phyloP scores from a whole-genome alignment of 2,329 filamentous ascomycete species.

The Aspergillus sp. region DNA sequence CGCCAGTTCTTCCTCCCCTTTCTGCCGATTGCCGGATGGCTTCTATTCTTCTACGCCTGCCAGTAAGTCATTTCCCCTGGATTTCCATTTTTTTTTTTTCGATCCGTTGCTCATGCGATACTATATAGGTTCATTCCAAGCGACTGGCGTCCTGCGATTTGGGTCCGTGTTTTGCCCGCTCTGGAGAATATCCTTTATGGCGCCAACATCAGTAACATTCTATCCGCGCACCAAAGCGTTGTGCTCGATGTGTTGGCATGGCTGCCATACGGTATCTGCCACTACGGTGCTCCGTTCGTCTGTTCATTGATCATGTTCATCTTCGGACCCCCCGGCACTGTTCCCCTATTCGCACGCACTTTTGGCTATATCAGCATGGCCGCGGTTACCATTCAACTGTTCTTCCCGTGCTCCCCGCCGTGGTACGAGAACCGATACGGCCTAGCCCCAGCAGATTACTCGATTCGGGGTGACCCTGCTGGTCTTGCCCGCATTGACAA shows the following conservation, averaged over 20 bases:
- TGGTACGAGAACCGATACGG: conserved; percentile 97
- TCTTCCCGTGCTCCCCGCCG: conserved; percentile 90
- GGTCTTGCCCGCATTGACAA: conserved; percentile 85
- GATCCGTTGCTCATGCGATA: background rate
- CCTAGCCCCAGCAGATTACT: conserved; percentile 86
- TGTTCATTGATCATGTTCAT: conserved; percentile 79
- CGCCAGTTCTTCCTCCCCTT: conserved; percentile 90
- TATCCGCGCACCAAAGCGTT: conserved; percentile 83
- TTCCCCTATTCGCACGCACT: conserved; percentile 78
- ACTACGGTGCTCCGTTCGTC: conserved; percentile 83
- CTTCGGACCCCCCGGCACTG: conserved; percentile 81
- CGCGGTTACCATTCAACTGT: conserved; percentile 82
- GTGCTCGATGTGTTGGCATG: conserved; percentile 85
- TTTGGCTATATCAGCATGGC: conserved; percentile 92
- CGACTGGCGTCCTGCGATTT: conserved; percentile 87
- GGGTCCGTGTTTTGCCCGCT: conserved; percentile 90
- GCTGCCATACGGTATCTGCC: conserved; percentile 88
- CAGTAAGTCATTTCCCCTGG: conserved; percentile 66
- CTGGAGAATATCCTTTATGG: conserved; percentile 96
- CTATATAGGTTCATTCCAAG: conserved; percentile 75
- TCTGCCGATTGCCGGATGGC: conserved; percentile 78
- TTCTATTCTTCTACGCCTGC: conserved; percentile 89
- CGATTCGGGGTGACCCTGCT: conserved; percentile 84
- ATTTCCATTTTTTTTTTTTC: background rate
- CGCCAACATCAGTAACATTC: conserved; percentile 91